phyloP scores from a whole-genome alignment of 768 basidiomycete genomes.

The Pleurotus salmoneostramineus region DNA sequence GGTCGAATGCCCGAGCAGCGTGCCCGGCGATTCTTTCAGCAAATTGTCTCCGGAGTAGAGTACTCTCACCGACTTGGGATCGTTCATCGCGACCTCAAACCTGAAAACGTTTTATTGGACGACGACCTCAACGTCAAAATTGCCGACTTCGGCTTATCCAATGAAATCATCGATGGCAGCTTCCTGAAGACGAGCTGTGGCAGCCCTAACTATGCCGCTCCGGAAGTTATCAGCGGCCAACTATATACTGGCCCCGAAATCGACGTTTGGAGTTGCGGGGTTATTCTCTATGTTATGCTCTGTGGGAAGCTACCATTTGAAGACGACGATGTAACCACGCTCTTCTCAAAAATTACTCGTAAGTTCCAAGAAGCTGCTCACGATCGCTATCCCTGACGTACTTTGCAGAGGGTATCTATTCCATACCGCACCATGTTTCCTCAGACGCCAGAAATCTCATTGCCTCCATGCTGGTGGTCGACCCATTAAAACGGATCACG shows the following conservation, averaged over 20 bases:
- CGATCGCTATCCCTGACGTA: constrained; percentile 9
- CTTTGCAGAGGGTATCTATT: constrained; percentile 74
- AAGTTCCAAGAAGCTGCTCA: constrained; percentile 18
- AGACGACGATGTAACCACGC: constrained; percentile 88
- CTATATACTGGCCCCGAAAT: constrained; percentile 97
- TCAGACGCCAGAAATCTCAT: constrained; percentile 77
- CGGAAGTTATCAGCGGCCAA: constrained; percentile 94
- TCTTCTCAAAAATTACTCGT: constrained; percentile 96
- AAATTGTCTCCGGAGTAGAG: constrained; percentile 96
- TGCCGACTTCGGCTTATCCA: constrained; percentile 97
- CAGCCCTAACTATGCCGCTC: constrained; percentile 97
- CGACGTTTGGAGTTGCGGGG: constrained; percentile 98
- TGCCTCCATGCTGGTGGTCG: constrained; percentile 85
- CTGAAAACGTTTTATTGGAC: constrained; percentile 90
- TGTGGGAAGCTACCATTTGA: constrained; percentile 95
- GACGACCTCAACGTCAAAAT: constrained; percentile 92
- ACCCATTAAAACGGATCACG: constrained; percentile 93
- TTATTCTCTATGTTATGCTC: constrained; percentile 98
- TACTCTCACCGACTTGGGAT: constrained; percentile 96
- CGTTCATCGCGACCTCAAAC: constrained; percentile 97
- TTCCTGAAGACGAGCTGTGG: constrained; percentile 98
- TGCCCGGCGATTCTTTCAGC: constrained; percentile 95
- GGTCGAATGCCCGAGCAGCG: constrained; percentile 87
- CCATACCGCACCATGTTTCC: constrained; percentile 79
- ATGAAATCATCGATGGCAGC: constrained; percentile 94